phyloP scores from a whole-genome alignment of 257 asterid genomes.

The Solanum medicagineum region DNA sequence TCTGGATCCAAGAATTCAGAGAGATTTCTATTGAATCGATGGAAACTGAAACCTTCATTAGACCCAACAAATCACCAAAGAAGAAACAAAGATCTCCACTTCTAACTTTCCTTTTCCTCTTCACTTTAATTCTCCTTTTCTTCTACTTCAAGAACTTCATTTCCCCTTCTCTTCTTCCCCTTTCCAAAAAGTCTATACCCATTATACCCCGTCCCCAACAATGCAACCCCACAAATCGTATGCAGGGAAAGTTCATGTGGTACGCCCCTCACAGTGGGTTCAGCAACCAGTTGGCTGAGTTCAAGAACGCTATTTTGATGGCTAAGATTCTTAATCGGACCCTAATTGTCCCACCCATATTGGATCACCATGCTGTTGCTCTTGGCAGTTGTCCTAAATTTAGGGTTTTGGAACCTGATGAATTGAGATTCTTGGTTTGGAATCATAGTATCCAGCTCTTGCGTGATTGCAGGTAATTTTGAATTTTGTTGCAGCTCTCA shows the following conservation, averaged over 20 bases:
- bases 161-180: slow-evolving; percentile 22
- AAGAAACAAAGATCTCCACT: slow-evolving; percentile 1
- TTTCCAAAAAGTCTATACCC: slow-evolving; percentile 18
- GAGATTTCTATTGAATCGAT: background rate
- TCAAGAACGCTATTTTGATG: slow-evolving; percentile 65
- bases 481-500: background rate
- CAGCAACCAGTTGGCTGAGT: slow-evolving; percentile 87
- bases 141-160: slow-evolving; percentile 22
- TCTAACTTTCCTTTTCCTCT: slow-evolving; percentile 5
- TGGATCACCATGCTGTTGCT: slow-evolving; percentile 86
- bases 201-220: background rate
- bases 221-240: slow-evolving; percentile 3
- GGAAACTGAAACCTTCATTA: background rate
- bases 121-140: slow-evolving; percentile 27
- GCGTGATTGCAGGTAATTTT: slow-evolving; percentile 49
- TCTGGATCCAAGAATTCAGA: background rate
- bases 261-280: slow-evolving; percentile 97
- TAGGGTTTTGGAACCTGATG: slow-evolving; percentile 68
- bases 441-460: slow-evolving; percentile 55
- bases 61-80: background rate
- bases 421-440: slow-evolving; percentile 72
- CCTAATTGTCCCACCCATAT: slow-evolving; percentile 68
- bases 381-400: slow-evolving; percentile 95
- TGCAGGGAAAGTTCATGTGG: slow-evolving; percentile 53
- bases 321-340: slow-evolving; percentile 78